Base-by-base conservation (phyloP, 2,329 filamentous ascomycete species). In the Ophiostoma australiae region DNA sequence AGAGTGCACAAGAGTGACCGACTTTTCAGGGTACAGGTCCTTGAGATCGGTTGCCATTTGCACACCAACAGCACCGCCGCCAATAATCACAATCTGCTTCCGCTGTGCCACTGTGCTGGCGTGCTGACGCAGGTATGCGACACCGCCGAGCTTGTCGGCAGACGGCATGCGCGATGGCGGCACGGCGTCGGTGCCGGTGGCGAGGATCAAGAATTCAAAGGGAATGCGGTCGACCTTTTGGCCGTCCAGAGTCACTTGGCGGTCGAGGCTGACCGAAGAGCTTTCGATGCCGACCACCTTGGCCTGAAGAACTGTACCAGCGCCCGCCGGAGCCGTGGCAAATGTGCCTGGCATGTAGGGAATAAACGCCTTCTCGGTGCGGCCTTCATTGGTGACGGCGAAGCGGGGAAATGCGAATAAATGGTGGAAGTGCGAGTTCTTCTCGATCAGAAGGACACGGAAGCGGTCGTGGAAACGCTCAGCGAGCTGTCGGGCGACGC, bases 351-450 rank as follows among this genome's bases (percentile, higher is more conserved):
- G 69, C n/a, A 41, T 37, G 72, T 88, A 89, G 0, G 87, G 87
- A 52, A 90, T 85, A 73, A 89, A 89, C 0, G 86, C 86, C 76
- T 86, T 86, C 15, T 69, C 48, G 70, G 85, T 77, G 72, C 88
- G 86, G 67, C 87, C 84, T 15, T 82, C 82, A 27, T 80, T 77
- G 11, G 85, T 78, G 10, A 89, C 85, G 55, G 82, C 85, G 75
- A 85, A 88, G 3, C 87, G 82, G 0, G 87, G 87, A 63, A 89
- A 82, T 8, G 84, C 83, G 81, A 86, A 90, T 0, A 86, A 84
- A 74, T 87, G 87, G 73, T 89, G 84, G 75, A 89, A 87, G 76
- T 89, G 87, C 5, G 82, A 84, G 76, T 87, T 86, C 67, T 84
- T 86, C 76, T 90, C 87, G 27, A 90, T 76, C 10, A 89, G 78